Evolutionary conservation across 176 grass and related monocot species (phyloP).

Genomic region (Puya raimondii): DNA sequence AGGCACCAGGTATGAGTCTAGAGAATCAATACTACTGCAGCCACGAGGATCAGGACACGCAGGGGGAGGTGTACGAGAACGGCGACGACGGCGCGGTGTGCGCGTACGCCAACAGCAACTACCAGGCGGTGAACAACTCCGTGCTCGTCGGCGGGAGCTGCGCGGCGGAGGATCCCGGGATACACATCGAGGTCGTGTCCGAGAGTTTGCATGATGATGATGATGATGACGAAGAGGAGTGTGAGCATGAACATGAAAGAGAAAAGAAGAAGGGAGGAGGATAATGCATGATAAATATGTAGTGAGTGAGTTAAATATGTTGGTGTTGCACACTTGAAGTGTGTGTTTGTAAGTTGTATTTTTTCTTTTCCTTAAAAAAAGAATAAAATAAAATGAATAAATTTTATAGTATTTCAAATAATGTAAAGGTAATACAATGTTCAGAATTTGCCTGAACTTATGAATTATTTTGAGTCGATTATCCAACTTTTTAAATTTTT

Average conservation of each 20-base stretch:
- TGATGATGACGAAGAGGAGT: conserved; percentile 10
- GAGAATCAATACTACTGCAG: neutral
- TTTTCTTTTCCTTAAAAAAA: too few relatives aligned
- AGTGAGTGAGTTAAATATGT: too few relatives aligned
- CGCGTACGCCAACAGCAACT: conserved; percentile 82
- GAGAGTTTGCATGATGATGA: conserved; percentile 32
- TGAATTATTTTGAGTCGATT: too few relatives aligned
- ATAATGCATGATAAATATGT: neutral
- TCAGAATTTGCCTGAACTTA: too few relatives aligned
- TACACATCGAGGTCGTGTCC: conserved; percentile 42
- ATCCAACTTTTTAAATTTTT: too few relatives aligned
- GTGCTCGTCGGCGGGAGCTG: conserved; percentile 68
- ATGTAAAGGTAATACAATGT: too few relatives aligned
- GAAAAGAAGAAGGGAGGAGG: conserved; percentile 10
- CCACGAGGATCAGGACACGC: conserved; percentile 29
- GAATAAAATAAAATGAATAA: too few relatives aligned
- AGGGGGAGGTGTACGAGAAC: conserved; percentile 7
- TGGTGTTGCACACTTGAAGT: too few relatives aligned
- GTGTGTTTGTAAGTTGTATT: too few relatives aligned
- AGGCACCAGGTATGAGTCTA: conserved; percentile 14
- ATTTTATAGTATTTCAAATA: too few relatives aligned
- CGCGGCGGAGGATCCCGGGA: conserved; percentile 55
- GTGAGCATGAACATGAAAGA: conserved; percentile 9
- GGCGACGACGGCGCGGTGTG: conserved; percentile 38
- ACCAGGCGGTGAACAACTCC: conserved; percentile 96